A percentile compares a stretch with the other conserved stretches of the same genome.
phyloP scores from a whole-genome alignment of 768 basidiomycete species.

The Rubroboletus satanas region DNA sequence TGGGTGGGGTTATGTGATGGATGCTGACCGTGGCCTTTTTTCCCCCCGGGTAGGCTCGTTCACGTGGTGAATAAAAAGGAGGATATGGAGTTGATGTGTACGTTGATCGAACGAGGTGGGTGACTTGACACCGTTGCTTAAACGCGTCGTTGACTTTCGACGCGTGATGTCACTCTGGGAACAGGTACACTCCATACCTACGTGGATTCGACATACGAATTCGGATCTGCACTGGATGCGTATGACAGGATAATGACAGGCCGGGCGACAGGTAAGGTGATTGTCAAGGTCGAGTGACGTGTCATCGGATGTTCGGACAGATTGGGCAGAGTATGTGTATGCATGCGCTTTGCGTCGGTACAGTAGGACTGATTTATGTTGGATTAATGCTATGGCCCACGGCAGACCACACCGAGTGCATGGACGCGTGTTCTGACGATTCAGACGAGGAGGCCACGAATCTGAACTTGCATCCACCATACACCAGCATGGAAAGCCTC shows the following conservation, averaged over 20 bases:
- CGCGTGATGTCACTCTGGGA: conserved; percentile 14
- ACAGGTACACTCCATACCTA: conserved; percentile 42
- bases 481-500: not conserved
- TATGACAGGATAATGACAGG: conserved; percentile 57
- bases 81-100: conserved; percentile 35
- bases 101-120: conserved; percentile 43
- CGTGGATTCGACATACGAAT: conserved; percentile 57
- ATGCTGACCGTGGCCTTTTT: not conserved
- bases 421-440: not conserved
- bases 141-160: not conserved
- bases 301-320: not conserved
- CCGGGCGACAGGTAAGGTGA: conserved; percentile 62
- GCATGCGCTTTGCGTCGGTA: not conserved
- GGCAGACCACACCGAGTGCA: not conserved
- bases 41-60: conserved; percentile 21
- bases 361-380: not conserved
- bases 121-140: not conserved
- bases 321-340: not conserved
- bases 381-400: not conserved
- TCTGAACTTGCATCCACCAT: not conserved
- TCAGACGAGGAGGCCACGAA: not conserved
- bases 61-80: conserved; percentile 29
- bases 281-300: conserved; percentile 46
- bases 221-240: conserved; percentile 55
- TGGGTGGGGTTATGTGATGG: not conserved